Base-by-base conservation (phyloP, 2,329 filamentous ascomycete genomes). In the Aspergillus flavus region DNA sequence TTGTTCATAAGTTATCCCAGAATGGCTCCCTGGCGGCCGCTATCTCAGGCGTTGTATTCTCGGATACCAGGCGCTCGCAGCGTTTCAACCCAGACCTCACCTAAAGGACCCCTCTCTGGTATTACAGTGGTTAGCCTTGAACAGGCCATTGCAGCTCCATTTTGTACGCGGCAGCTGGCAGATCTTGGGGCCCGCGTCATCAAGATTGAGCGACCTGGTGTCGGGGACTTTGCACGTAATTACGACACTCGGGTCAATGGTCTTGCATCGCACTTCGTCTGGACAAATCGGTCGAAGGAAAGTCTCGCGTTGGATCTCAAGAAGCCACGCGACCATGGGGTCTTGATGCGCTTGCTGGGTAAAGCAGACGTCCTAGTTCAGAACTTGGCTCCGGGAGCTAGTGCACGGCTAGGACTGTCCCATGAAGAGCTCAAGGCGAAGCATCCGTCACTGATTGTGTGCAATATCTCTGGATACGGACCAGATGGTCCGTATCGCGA, bases 271-370 rank as follows among this genome's bases (percentile, higher is more conserved):
- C 84, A 86, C 67, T 86, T 86, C 61, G 78, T 86, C n/a, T 86
- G 84, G 84, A 77, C 81, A 0, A 86, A 85, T 64, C 79, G 84
- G 26, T 84, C 83, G 7, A 86, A 86, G 59, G 83, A 86, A 68
- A 84, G 82, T 55, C 71, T 86, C 10, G 82, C 82, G 0, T 75
- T 86, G 0, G 80, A 86, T 48, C 66, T 86, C 19, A 86, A 86
- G 64, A 68, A 78, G 12, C 65, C 77, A 0, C 69, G 73, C 6
- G 80, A 85, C 52, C 76, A 84, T 53, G 65, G 70, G 0, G 70
- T 82, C 1, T 69, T 85, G n/a, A 79, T 76, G 70, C 76, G 74
- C 14, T 73, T 85, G 1, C 69, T 86, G 0, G 66, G 69, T 9
- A 78, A 77, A 26, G 80, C 83, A 2, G 84, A 86, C 61, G 82